A percentile compares a stretch with the other conserved stretches of the same genome.
phyloP scores from a whole-genome alignment of 2,329 filamentous ascomycete genomes.

The Ceratocystis lukuohia region DNA sequence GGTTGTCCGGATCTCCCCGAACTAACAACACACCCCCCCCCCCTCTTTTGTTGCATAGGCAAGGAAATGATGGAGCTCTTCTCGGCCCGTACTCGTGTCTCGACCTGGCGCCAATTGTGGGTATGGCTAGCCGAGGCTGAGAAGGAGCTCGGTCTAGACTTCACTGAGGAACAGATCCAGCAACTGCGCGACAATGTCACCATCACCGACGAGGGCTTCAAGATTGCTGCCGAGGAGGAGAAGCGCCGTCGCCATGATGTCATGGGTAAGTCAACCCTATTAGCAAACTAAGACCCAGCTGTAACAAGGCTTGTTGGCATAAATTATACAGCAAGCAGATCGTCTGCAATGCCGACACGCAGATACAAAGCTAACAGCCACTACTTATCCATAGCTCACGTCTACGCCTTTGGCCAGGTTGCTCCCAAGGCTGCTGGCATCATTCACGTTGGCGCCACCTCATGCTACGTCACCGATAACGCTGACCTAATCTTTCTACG shows the following conservation, averaged over 20 bases:
- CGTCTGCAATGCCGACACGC: conserved; percentile 21
- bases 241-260: conserved; percentile 47
- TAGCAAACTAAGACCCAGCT: not conserved
- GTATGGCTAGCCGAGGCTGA: conserved; percentile 69
- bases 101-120: conserved; percentile 78
- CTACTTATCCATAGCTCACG: conserved; percentile 32
- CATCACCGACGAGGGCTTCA: conserved; percentile 68
- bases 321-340: conserved; percentile 3
- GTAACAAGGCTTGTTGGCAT: not conserved
- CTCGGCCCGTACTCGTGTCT: conserved; percentile 58
- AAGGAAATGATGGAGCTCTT: conserved; percentile 68
- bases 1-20: conserved; percentile 6
- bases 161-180: conserved; percentile 59
- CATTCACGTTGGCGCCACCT: conserved; percentile 61
- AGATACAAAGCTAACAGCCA: conserved; percentile 44
- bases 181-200: conserved; percentile 61
- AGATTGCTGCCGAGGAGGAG: conserved; percentile 62
- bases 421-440: conserved; percentile 69
- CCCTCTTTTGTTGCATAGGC: conserved; percentile 12
- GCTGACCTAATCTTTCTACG: conserved; percentile 58
- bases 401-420: conserved; percentile 59
- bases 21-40: not conserved
- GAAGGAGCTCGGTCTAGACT: conserved; percentile 63
- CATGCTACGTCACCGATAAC: conserved; percentile 56
- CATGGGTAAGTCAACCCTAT: conserved; percentile 14